A percentile compares a stretch with the other conserved stretches of the same genome.
Evolutionary conservation across 768 basidiomycete genomes (phyloP).

Genomic region (Tylopilus felleus): DNA sequence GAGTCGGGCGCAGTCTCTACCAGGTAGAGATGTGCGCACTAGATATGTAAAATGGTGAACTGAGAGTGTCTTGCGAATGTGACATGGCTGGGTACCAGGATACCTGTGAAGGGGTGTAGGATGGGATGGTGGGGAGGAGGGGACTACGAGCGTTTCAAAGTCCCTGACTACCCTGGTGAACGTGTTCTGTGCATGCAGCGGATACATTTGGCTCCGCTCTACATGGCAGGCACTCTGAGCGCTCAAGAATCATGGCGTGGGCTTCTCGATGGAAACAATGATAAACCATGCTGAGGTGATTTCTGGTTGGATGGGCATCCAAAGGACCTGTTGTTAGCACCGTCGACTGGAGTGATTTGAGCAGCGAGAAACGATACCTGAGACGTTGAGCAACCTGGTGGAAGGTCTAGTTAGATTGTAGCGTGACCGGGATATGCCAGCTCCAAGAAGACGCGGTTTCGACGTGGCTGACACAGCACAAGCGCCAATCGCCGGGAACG

Average conservation of each 20-base stretch:
- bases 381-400: too few relatives aligned
- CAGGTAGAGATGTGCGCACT: background rate
- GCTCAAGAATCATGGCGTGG: background rate
- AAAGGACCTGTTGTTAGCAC: too few relatives aligned
- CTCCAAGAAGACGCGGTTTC: too few relatives aligned
- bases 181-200: background rate
- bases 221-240: background rate
- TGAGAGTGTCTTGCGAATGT: background rate
- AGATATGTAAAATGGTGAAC: background rate
- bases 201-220: background rate
- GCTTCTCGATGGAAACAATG: background rate
- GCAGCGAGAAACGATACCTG: too few relatives aligned
- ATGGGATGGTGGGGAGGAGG: background rate
- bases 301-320: too few relatives aligned
- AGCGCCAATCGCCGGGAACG: background rate
- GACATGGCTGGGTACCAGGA: conserved; percentile 1
- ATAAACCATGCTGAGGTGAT: too few relatives aligned
- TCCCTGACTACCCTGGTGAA: background rate
- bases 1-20: background rate
- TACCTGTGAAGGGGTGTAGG: background rate
- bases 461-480: background rate
- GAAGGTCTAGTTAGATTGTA: too few relatives aligned
- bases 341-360: too few relatives aligned
- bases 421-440: too few relatives aligned
- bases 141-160: background rate